These are phyloP conservation scores for Talaromyces borbonicus DNA, from an alignment of 495 filamentous ascomycete species.

Conservation along the genomic window DNA sequence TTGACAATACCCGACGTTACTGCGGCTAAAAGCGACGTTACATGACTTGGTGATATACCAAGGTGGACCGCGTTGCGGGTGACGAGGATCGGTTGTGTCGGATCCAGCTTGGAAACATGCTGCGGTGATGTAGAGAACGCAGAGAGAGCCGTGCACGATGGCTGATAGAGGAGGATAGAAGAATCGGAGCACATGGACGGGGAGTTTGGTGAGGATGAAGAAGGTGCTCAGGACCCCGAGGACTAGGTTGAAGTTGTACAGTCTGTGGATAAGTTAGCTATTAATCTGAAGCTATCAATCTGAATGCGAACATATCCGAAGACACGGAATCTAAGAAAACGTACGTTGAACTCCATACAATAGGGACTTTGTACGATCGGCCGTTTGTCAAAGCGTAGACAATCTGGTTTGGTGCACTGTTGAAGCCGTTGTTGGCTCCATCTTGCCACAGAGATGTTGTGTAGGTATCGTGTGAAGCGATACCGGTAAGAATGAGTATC, in stretches of 20 bases:
- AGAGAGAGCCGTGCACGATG: slow-evolving; percentile 45
- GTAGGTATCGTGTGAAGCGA: slow-evolving; percentile 72
- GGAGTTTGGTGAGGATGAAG: slow-evolving; percentile 45
- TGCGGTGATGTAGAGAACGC: slow-evolving; percentile 56
- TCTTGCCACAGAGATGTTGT: slow-evolving; percentile 74
- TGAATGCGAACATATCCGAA: slow-evolving; percentile 9
- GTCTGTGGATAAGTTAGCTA: slow-evolving; percentile 35
- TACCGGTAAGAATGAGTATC: slow-evolving; percentile 67
- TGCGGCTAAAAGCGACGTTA: slow-evolving; percentile 44
- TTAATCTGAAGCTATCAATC: too few species aligned
- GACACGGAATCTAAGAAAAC: slow-evolving; percentile 26
- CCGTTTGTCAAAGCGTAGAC: slow-evolving; percentile 74
- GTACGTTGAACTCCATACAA: slow-evolving; percentile 79
- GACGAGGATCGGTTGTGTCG: slow-evolving; percentile 65
- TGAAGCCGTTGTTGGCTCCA: slow-evolving; percentile 69
- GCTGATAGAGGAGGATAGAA: slow-evolving; percentile 61
- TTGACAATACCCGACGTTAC: slow-evolving; percentile 56
- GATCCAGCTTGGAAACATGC: slow-evolving; percentile 66
- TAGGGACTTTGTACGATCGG: slow-evolving; percentile 50
- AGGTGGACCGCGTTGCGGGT: slow-evolving; percentile 54
- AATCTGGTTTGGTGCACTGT: slow-evolving; percentile 63
- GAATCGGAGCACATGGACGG: slow-evolving; percentile 60
- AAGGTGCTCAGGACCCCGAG: slow-evolving; percentile 59
- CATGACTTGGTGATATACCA: slow-evolving; percentile 85
- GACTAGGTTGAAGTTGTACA: slow-evolving; percentile 73